Evolutionary conservation across 768 basidiomycete species (phyloP), one percentile per base, ranked within the genome.

Genomic region (Nevesoporus exiguus): DNA sequence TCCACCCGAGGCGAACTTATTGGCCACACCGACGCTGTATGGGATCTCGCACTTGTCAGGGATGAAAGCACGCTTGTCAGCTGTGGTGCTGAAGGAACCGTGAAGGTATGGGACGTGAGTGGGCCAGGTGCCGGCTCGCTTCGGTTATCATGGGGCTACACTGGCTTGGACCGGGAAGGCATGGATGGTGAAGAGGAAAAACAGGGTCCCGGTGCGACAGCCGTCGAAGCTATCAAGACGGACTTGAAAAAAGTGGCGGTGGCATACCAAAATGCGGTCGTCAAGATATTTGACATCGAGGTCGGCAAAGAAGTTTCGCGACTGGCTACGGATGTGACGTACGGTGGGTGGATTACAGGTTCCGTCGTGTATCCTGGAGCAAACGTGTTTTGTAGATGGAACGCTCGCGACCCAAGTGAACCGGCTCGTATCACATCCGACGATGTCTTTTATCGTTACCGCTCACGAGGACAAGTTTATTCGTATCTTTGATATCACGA

Each of bases 381-480:
- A 30, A 31, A 34, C 15, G 17, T 43, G 1, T 19, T 11, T 48
- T 56, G 46, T 69, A 86, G 93, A 94, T 63, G 88, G 82, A 3
- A 83, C 87, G 13, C 77, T 83, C 33, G 79, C 79, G 13, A 88
- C 88, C 1, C 93, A 94, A 67, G 85, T 92, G 57, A 97, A 94
- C 71, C 79, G 84, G 54, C 83, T 96, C 56, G 84, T 83, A 29
- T 93, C 93, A 36, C 93, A 97, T 75, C 93, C 93, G 8, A 93
- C 90, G 2, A 85, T 92, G 81, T 82, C 90, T 6, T 74, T 95
- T 22, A 80, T 98, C 37, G 84, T 96, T 6, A 88, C 91, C 24
- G 97, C 85, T 0, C 90, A 95, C 67, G 96, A 98, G 72, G 95
- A 98, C 75, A 95, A 92, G 63, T 86, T 84, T 65, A 90, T 98